Evolutionary conservation across 2,329 filamentous ascomycete genomes (phyloP).

Genomic region (Aspergillus japonicus): DNA sequence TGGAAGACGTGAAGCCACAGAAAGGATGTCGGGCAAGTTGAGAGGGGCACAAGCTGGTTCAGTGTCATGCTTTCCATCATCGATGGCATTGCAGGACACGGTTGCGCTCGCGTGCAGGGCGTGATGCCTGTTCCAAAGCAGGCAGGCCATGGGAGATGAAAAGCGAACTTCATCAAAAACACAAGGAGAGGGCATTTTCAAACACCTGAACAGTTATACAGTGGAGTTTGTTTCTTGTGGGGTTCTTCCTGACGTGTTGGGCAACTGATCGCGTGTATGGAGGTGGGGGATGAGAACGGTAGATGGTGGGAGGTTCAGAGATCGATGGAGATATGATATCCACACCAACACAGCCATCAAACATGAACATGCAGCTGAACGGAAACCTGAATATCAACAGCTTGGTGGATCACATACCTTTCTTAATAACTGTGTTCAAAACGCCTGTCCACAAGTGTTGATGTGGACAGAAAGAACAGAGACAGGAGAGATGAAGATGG

Average conservation of each 20-base stretch:
- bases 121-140: neutral
- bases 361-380: neutral
- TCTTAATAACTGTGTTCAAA: neutral
- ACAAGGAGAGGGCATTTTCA: neutral
- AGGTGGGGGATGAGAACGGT: neutral
- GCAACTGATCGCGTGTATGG: neutral
- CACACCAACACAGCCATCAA: neutral
- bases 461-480: neutral
- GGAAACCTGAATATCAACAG: neutral
- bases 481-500: no score
- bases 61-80: neutral
- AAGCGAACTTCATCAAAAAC: neutral
- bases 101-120: neutral
- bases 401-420: neutral
- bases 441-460: neutral
- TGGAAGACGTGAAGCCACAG: neutral
- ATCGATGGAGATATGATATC: neutral
- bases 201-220: neutral
- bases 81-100: neutral
- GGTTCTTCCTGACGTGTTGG: neutral
- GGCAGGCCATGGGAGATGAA: neutral
- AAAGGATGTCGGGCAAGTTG: neutral
- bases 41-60: no score
- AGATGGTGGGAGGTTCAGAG: neutral
- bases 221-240: neutral